Evolutionary conservation across 2,329 filamentous ascomycete species (phyloP), one percentile per base, ranked within the genome.

Genomic region (Cytospora chrysosperma): DNA sequence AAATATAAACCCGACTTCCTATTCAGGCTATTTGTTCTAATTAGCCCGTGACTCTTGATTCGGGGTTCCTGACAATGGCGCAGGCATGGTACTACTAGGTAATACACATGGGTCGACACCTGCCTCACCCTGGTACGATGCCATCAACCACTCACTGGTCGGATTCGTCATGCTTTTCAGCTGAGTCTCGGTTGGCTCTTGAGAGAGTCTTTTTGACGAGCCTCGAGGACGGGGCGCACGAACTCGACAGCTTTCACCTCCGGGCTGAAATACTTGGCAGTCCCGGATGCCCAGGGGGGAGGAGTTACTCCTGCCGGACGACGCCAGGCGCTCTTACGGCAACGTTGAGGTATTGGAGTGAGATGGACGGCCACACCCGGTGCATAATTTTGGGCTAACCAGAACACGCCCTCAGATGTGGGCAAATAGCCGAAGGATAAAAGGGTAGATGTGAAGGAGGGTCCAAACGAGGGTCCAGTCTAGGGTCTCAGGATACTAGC

Each of bases 321-420:
- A 62, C 64, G 17, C 53, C 55, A 24, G 66, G 67, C 13, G 68
- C 67, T 32, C 62, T 62, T 47, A 69, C 61, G 34, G 62, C 63
- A 43, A 54, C 28, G 27, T 27, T 64, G 55, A 70, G 65, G 34
- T 70, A 69, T 30, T 61, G 59, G 26, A 67, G 64, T 8, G 66
- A 58, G 51, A 69, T 65, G 12, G 65, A 53, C 13, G 28, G 53
- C 59, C 67, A 69, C n/a, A n/a, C 17, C 54, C 68, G 24, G 53
- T 47, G 40, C 67, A 65, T 13, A 69, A 64, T 28, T 69, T 63
- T 10, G 32, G 32, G n/a, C 67, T 64, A 8, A 68, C 68, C 68
- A 69, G 68, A n/a, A 68, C 65, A 17, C 67, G 64, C 4, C 67
- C 68, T 21, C 67, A 69, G 62, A 68, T 69, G 1, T 62, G 56